Conservation (phyloP, 2,329 filamentous ascomycete species). For the Claviceps purpurea region DNA sequence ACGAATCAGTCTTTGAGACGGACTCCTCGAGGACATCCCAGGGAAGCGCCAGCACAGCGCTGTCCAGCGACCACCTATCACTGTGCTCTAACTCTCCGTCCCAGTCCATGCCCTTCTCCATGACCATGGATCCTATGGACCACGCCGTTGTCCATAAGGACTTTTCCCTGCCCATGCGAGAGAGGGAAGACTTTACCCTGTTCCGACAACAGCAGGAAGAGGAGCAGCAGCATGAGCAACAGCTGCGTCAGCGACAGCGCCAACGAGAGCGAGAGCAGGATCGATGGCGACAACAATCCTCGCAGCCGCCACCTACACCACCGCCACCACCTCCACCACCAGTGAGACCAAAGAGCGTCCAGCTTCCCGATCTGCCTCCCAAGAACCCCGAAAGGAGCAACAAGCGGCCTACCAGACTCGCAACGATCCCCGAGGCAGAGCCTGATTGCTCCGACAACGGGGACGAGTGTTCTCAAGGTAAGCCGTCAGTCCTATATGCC, state of each 20-base stretch:
- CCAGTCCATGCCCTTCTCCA: too few species aligned
- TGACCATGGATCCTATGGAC: background rate
- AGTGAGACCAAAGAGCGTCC: slow-evolving; percentile 13
- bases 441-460: background rate
- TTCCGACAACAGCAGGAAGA: background rate
- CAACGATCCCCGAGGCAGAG: slow-evolving; percentile 5
- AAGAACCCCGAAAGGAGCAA: slow-evolving; percentile 16
- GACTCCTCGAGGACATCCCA: background rate
- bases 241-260: background rate
- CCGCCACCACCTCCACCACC: too few species aligned
- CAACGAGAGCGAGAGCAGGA: too few species aligned
- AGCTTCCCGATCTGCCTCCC: background rate
- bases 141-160: slow-evolving; percentile 1
- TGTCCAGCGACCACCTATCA: background rate
- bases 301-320: too few species aligned
- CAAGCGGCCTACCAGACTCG: slow-evolving; percentile 23
- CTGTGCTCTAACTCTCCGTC: background rate
- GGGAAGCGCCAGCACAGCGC: background rate
- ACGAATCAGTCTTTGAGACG: background rate
- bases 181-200: background rate
- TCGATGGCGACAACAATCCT: too few species aligned
- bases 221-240: background rate
- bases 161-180: background rate
- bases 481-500: background rate
- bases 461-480: background rate